Evolutionary conservation across 208 protist genomes (phyloP).

Genomic region (Herpetomonas samuelpessoai): DNA sequence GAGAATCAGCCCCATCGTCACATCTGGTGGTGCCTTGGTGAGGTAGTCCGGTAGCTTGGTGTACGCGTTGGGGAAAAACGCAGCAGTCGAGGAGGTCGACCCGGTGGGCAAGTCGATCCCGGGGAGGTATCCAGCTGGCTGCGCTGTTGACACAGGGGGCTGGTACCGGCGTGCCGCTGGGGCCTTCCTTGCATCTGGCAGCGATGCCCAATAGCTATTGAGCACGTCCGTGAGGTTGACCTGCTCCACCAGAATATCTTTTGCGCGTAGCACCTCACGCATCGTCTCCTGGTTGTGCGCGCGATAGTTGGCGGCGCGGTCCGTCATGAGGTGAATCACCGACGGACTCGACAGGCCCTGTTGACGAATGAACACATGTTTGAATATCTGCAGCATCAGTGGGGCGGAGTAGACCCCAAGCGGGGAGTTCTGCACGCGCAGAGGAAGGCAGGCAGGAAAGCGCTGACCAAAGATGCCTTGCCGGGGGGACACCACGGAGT

Average conservation of each 20-base stretch:
- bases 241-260: conserved; percentile 51
- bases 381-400: conserved; percentile 79
- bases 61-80: conserved; percentile 62
- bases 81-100: conserved; percentile 21
- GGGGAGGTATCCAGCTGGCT: conserved; percentile 67
- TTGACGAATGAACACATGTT: conserved; percentile 74
- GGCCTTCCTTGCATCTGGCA: conserved; percentile 35
- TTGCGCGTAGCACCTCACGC: conserved; percentile 53
- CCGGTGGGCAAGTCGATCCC: conserved; percentile 55
- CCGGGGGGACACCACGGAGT: conserved; percentile 59
- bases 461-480: conserved; percentile 54
- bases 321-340: conserved; percentile 50
- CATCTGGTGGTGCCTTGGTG: conserved; percentile 60
- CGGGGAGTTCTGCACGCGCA: conserved; percentile 62
- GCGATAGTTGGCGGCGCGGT: conserved; percentile 51
- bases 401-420: conserved; percentile 71
- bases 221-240: conserved; percentile 53
- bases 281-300: conserved; percentile 67
- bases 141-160: conserved; percentile 46
- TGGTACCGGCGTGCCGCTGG: conserved; percentile 28
- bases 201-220: conserved; percentile 51
- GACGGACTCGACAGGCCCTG: conserved; percentile 55
- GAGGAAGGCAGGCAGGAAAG: conserved; percentile 62
- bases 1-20: conserved; percentile 65
- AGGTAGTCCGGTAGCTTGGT: conserved; percentile 64